phyloP scores from a whole-genome alignment of 306 rosid genomes.

The Vicia faba region DNA sequence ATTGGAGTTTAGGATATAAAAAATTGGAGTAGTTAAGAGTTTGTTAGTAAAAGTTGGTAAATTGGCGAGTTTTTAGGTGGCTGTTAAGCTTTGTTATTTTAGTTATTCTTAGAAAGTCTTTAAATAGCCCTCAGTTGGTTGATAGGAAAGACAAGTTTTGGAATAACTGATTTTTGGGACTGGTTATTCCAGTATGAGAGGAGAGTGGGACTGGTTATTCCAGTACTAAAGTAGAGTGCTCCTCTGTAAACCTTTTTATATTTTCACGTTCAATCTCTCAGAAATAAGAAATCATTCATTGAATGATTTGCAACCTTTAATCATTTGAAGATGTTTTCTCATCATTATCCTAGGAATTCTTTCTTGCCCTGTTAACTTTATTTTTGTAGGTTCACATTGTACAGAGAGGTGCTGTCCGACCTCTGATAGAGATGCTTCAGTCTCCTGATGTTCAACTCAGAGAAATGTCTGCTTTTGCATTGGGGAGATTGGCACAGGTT shows the following conservation, averaged over 20 bases:
- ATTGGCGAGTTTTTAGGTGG: background rate
- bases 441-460: constrained; percentile 90
- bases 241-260: background rate
- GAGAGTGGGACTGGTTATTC: background rate
- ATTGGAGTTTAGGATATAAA: background rate
- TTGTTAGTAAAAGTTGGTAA: background rate
- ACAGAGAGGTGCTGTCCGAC: constrained; percentile 96
- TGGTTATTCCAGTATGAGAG: constrained; percentile 1
- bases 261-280: background rate
- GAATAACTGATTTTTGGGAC: background rate
- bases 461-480: constrained; percentile 98
- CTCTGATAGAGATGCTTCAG: constrained; percentile 97
- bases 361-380: constrained; percentile 14
- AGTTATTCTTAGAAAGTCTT: background rate
- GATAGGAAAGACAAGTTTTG: background rate
- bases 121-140: background rate
- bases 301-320: background rate
- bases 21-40: background rate
- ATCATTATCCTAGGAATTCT: background rate
- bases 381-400: constrained; percentile 85
- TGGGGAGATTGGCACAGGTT: constrained; percentile 99
- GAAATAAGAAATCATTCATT: background rate
- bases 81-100: background rate
- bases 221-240: background rate
- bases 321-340: background rate